A percentile compares a stretch with the other conserved stretches of the same genome.
These are phyloP conservation scores for Nitzschia putrida DNA, from an alignment of 108 stramenopile species.

Conservation along the genomic window DNA sequence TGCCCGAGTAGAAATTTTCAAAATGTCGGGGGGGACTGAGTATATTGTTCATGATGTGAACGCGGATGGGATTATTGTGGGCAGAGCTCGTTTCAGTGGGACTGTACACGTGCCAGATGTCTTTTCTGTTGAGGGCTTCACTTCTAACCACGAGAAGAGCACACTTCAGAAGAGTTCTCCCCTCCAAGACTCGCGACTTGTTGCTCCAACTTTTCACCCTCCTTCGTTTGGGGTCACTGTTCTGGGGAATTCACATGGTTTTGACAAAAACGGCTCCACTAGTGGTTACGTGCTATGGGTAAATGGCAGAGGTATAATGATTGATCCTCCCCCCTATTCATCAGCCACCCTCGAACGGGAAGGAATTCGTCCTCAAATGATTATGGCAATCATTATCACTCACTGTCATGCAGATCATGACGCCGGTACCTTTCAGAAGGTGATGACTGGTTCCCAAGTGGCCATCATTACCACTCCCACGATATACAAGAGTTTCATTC, in stretches of 20 bases:
- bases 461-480: slow-evolving; percentile 85
- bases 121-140: slow-evolving; percentile 64
- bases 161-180: neutral
- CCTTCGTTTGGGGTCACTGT: slow-evolving; percentile 89
- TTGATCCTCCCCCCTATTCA: slow-evolving; percentile 89
- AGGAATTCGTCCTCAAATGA: slow-evolving; percentile 73
- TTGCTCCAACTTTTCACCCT: slow-evolving; percentile 63
- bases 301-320: slow-evolving; percentile 86
- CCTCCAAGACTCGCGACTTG: neutral
- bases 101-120: slow-evolving; percentile 63
- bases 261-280: slow-evolving; percentile 82
- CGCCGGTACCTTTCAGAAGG: slow-evolving; percentile 89
- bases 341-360: slow-evolving; percentile 71
- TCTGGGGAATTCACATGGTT: slow-evolving; percentile 90
- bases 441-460: slow-evolving; percentile 77
- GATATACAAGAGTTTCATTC: slow-evolving; percentile 87
- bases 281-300: slow-evolving; percentile 91
- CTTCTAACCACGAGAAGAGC: neutral
- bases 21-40: slow-evolving; percentile 77
- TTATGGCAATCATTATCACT: slow-evolving; percentile 85
- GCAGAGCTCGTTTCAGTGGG: slow-evolving; percentile 62
- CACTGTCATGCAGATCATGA: slow-evolving; percentile 93
- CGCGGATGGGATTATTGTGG: slow-evolving; percentile 60
- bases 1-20: slow-evolving; percentile 68
- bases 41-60: slow-evolving; percentile 73